Evolutionary conservation across 116 monocot species (phyloP).

Genomic region (Cymodocea nodosa): DNA sequence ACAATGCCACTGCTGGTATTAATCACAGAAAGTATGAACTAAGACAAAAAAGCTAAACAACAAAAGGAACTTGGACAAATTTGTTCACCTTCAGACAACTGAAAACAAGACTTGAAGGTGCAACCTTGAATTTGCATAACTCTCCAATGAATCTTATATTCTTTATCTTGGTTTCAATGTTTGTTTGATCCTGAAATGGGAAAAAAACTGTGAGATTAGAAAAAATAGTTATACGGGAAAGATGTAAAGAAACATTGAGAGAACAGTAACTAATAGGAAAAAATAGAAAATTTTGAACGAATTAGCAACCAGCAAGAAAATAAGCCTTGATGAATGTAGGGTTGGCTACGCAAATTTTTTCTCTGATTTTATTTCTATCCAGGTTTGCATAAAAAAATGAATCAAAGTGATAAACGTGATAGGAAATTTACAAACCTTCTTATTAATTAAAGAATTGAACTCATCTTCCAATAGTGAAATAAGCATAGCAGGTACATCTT

Average conservation of each 20-base stretch:
- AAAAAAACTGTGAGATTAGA: neutral
- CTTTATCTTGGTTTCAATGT: slow-evolving; percentile 98
- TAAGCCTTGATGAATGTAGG: too few species aligned
- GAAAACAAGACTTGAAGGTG: slow-evolving; percentile 75
- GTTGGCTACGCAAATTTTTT: too few species aligned
- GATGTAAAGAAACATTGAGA: neutral
- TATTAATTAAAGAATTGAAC: slow-evolving; percentile 92
- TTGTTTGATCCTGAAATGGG: slow-evolving; percentile 82
- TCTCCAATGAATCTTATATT: slow-evolving; percentile 99
- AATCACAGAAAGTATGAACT: neutral
- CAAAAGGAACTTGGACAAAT: neutral
- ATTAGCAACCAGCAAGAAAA: neutral
- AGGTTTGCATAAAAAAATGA: neutral
- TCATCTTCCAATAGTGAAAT: slow-evolving; percentile 82
- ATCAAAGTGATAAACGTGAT: neutral
- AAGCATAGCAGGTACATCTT: slow-evolving; percentile 80
- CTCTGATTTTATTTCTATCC: neutral
- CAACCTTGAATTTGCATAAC: slow-evolving; percentile 93
- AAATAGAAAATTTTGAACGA: neutral
- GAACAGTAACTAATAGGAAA: neutral
- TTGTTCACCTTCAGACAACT: slow-evolving; percentile 80
- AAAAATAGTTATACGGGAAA: too few species aligned
- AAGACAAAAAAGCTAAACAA: neutral
- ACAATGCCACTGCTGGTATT: neutral
- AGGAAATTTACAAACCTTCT: slow-evolving; percentile 50